Evolutionary conservation across 2,329 filamentous ascomycete genomes (phyloP).

Genomic region (Monosporascus sp.): DNA sequence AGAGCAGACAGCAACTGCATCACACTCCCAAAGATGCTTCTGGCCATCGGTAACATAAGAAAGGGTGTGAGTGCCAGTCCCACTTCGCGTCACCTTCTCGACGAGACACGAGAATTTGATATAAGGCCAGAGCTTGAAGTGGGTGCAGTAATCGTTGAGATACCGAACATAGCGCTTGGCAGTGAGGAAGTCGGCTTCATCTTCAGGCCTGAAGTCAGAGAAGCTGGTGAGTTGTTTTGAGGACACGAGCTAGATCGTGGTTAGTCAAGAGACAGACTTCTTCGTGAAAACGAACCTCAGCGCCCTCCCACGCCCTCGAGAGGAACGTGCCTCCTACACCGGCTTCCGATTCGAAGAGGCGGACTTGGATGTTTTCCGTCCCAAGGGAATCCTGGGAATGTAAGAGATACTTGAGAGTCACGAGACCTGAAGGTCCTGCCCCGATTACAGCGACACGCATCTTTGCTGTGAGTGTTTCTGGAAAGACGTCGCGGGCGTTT

Average conservation of each 20-base stretch:
- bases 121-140: conserved; percentile 31
- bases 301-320: conserved; percentile 38
- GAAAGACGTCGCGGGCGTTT: too few relatives aligned
- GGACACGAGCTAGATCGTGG: conserved; percentile 28
- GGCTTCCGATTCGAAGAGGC: conserved; percentile 35
- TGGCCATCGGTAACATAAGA: conserved; percentile 7
- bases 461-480: background rate
- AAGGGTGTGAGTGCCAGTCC: conserved; percentile 14
- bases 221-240: conserved; percentile 41
- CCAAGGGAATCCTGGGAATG: conserved; percentile 24
- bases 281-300: conserved; percentile 24
- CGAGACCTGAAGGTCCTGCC: conserved; percentile 31
- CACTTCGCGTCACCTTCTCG: conserved; percentile 13
- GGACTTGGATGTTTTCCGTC: conserved; percentile 31
- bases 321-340: conserved; percentile 37
- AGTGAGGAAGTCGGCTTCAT: conserved; percentile 39
- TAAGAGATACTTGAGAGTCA: conserved; percentile 33
- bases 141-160: conserved; percentile 33
- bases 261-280: too few relatives aligned
- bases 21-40: conserved; percentile 29
- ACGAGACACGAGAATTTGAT: conserved; percentile 32
- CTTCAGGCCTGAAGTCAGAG: conserved; percentile 35
- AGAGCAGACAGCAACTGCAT: conserved; percentile 41
- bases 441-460: conserved; percentile 32
- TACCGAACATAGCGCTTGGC: conserved; percentile 36